Evolutionary conservation across 169 alveolate species (phyloP).

Genomic region (Ichthyophthirius multifiliis): DNA sequence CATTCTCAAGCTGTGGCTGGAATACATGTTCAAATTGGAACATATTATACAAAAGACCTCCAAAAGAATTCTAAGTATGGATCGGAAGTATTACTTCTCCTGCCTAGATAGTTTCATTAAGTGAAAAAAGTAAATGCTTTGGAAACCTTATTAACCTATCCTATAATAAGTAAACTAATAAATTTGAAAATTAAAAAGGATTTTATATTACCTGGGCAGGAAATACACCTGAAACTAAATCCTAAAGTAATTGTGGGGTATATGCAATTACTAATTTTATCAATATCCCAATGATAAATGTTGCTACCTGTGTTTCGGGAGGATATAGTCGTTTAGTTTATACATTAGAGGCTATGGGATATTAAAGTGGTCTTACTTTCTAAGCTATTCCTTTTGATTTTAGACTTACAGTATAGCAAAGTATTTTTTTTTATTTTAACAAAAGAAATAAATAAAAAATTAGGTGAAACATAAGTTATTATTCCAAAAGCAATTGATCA

Average conservation of each 20-base stretch:
- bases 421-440: not conserved
- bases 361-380: conserved; percentile 1
- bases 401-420: not conserved
- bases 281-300: not conserved
- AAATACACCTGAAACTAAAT: conserved; percentile 9
- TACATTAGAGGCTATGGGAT: conserved; percentile 19
- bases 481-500: conserved; percentile 1
- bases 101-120: not conserved
- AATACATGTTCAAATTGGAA: conserved; percentile 9
- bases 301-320: conserved; percentile 5
- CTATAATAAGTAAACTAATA: not conserved
- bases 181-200: not conserved
- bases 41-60: conserved; percentile 10
- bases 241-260: conserved; percentile 12
- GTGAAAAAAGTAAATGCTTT: conserved; percentile 23
- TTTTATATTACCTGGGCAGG: conserved; percentile 16
- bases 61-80: conserved; percentile 16
- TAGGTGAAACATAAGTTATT: conserved; percentile 4
- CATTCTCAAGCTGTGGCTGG: conserved; percentile 30
- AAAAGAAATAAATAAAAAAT: not conserved
- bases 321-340: conserved; percentile 14
- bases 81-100: not conserved
- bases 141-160: conserved; percentile 17
- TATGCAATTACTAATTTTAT: conserved; percentile 3
- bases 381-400: conserved; percentile 36